Evolutionary conservation across 495 filamentous ascomycete genomes (phyloP).

Genomic region (Sabuloglossum arenarium): DNA sequence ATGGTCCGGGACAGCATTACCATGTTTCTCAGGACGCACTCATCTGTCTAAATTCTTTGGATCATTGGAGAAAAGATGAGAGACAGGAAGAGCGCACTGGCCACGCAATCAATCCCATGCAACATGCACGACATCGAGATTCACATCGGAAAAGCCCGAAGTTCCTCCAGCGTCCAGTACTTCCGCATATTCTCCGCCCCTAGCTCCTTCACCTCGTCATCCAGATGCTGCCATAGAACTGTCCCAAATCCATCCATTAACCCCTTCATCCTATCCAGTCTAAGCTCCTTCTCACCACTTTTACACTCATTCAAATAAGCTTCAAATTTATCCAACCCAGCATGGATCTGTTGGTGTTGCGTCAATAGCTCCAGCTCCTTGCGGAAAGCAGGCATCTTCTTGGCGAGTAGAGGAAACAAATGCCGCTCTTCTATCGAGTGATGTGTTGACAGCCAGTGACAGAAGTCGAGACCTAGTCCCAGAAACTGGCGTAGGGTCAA

Average conservation of each 20-base stretch:
- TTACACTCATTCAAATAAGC: conserved; percentile 44
- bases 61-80: background rate
- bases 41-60: background rate
- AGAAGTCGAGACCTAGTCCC: conserved; percentile 40
- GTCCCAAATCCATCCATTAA: conserved; percentile 27
- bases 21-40: background rate
- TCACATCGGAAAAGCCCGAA: conserved; percentile 49
- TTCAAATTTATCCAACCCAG: conserved; percentile 52
- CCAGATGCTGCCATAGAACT: conserved; percentile 52
- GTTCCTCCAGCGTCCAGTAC: conserved; percentile 63
- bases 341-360: conserved; percentile 72
- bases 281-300: conserved; percentile 18
- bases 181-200: conserved; percentile 73
- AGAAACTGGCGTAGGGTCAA: conserved; percentile 46
- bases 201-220: conserved; percentile 49
- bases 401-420: conserved; percentile 59
- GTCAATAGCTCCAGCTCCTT: conserved; percentile 40
- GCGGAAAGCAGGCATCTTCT: conserved; percentile 63
- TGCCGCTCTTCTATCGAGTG: conserved; percentile 71
- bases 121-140: background rate
- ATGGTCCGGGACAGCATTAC: background rate
- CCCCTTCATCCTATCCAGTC: conserved; percentile 8
- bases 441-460: conserved; percentile 47
- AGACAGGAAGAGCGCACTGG: background rate
- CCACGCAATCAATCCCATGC: background rate